phyloP scores from a whole-genome alignment of 768 basidiomycete genomes.

The Mycena haematopus region DNA sequence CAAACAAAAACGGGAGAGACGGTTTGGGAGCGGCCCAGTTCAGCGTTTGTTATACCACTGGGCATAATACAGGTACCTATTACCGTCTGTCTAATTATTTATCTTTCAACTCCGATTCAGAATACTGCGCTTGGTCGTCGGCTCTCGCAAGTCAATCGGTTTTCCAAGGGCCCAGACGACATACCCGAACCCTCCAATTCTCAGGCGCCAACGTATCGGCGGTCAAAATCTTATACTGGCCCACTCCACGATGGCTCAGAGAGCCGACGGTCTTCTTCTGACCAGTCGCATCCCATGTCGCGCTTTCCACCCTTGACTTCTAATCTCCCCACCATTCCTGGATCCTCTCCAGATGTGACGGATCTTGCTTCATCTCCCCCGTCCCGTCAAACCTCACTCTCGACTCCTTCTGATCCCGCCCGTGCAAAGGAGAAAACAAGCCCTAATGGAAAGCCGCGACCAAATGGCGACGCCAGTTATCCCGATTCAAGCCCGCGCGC shows the following conservation, averaged over 20 bases:
- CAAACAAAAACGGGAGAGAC: slow-evolving; percentile 92
- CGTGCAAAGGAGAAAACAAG: slow-evolving; percentile 43
- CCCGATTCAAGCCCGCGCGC: slow-evolving; percentile 51
- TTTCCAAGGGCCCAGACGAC: slow-evolving; percentile 43
- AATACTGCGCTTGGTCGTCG: slow-evolving; percentile 77
- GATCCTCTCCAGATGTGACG: slow-evolving; percentile 73
- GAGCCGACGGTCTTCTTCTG: slow-evolving; percentile 39
- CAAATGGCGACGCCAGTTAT: slow-evolving; percentile 35
- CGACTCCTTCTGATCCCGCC: slow-evolving; percentile 40
- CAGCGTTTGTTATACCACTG: slow-evolving; percentile 83
- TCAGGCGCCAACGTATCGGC: slow-evolving; percentile 43
- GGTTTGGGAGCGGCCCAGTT: slow-evolving; percentile 89
- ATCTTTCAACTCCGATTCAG: slow-evolving; percentile 40
- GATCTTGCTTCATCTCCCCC: slow-evolving; percentile 66
- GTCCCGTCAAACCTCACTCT: slow-evolving; percentile 47
- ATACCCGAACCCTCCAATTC: slow-evolving; percentile 27
- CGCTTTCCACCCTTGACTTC: slow-evolving; percentile 43
- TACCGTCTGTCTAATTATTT: slow-evolving; percentile 2
- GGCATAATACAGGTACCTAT: slow-evolving; percentile 78
- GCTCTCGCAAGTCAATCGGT: slow-evolving; percentile 60
- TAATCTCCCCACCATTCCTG: slow-evolving; percentile 69
- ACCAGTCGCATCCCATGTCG: slow-evolving; percentile 31
- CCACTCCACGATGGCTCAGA: slow-evolving; percentile 34
- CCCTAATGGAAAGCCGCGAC: slow-evolving; percentile 39
- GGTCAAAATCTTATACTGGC: slow-evolving; percentile 44